Evolutionary conservation across 768 basidiomycete species (phyloP).

Genomic region (Antrodiella citrinella): DNA sequence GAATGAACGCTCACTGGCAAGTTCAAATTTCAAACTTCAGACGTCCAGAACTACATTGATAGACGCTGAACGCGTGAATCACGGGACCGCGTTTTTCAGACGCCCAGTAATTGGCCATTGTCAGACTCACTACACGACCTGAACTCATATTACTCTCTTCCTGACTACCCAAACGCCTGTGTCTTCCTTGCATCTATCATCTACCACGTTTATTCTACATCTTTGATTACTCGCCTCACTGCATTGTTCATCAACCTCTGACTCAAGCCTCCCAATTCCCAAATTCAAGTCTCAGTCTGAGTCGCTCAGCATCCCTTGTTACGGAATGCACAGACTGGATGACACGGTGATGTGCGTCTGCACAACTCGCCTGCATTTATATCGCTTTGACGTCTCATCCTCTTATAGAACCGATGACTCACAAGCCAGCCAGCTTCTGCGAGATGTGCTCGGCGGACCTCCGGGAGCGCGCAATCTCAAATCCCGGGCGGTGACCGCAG

Average conservation of each 20-base stretch:
- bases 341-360: slow-evolving; percentile 9
- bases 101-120: not conserved
- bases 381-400: not conserved
- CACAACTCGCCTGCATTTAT: slow-evolving; percentile 1
- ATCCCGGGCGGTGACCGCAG: not conserved
- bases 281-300: no score
- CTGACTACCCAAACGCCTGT: not conserved
- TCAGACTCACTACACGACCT: not conserved
- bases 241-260: no score
- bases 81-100: not conserved
- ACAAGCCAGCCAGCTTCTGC: slow-evolving; percentile 16
- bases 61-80: not conserved
- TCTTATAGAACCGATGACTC: slow-evolving; percentile 14
- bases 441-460: slow-evolving; percentile 3
- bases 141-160: not conserved
- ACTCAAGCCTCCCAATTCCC: no score
- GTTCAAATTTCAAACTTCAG: no score
- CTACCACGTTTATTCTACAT: not conserved
- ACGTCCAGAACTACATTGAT: no score
- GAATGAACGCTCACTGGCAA: not conserved
- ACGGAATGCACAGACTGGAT: slow-evolving; percentile 4
- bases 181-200: not conserved
- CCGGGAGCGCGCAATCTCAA: not conserved
- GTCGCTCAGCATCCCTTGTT: no score
- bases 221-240: not conserved